Conservation (phyloP, 1,139 yeast genomes). For the Debaryomyces nepalensis region DNA sequence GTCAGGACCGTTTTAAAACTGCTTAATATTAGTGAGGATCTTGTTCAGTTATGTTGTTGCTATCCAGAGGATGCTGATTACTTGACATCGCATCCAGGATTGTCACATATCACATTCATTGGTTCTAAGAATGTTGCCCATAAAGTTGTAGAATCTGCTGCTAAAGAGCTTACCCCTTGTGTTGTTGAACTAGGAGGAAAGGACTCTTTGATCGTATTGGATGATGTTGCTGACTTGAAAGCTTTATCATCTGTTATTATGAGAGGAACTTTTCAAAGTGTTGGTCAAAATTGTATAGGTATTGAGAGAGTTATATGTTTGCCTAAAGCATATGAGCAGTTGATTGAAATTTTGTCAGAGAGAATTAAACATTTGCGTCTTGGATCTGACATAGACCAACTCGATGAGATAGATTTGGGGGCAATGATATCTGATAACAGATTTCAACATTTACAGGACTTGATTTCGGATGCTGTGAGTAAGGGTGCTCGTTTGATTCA, state of each 20-base stretch:
- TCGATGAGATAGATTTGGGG: slow-evolving; percentile 92
- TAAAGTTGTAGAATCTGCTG: slow-evolving; percentile 79
- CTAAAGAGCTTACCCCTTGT: slow-evolving; percentile 84
- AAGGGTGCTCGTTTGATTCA: slow-evolving; percentile 78
- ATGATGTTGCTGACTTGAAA: slow-evolving; percentile 60
- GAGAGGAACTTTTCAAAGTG: slow-evolving; percentile 95
- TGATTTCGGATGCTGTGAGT: slow-evolving; percentile 72
- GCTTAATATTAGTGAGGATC: slow-evolving; percentile 76
- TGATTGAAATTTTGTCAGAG: slow-evolving; percentile 58
- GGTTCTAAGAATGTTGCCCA: slow-evolving; percentile 96
- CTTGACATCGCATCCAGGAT: slow-evolving; percentile 79
- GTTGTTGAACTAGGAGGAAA: slow-evolving; percentile 97
- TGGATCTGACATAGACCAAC: slow-evolving; percentile 91
- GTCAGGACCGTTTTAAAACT: slow-evolving; percentile 71
- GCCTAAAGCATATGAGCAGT: slow-evolving; percentile 63
- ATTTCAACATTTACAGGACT: slow-evolving; percentile 64
- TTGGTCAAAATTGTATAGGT: slow-evolving; percentile 98
- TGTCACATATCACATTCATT: slow-evolving; percentile 88
- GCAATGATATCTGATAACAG: slow-evolving; percentile 86
- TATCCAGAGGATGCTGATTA: slow-evolving; percentile 88
- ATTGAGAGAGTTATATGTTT: slow-evolving; percentile 89
- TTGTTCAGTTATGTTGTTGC: slow-evolving; percentile 79
- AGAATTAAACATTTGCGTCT: slow-evolving; percentile 68
- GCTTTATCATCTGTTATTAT: slow-evolving; percentile 79
- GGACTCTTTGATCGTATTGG: slow-evolving; percentile 85